Conservation (phyloP, 768 basidiomycete genomes). For the Polyporus arcularius region DNA sequence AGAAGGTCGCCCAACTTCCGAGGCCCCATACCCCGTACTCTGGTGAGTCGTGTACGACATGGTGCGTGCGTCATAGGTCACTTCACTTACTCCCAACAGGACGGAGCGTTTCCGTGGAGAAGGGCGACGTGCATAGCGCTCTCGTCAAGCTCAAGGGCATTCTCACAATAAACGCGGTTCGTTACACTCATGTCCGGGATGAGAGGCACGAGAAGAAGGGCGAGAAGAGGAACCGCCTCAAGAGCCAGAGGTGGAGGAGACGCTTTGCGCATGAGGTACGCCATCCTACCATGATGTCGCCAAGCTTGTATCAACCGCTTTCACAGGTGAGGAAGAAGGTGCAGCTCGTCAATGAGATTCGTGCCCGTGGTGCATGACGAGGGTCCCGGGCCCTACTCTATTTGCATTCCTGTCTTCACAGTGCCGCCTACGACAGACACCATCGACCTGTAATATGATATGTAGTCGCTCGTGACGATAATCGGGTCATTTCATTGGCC, state of each 20-base stretch:
- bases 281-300: conserved; percentile 16
- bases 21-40: conserved; percentile 55
- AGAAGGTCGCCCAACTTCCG: conserved; percentile 23
- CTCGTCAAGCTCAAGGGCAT: conserved; percentile 52
- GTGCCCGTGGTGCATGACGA: conserved; percentile 66
- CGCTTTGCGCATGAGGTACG: conserved; percentile 79
- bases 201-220: conserved; percentile 84
- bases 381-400: not conserved
- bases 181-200: conserved; percentile 22
- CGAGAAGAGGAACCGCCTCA: conserved; percentile 70
- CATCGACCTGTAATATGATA: conserved; percentile 12
- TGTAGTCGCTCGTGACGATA: conserved; percentile 16
- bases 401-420: conserved; percentile 8
- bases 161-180: conserved; percentile 56
- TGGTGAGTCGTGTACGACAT: conserved; percentile 38
- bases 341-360: conserved; percentile 76
- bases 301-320: conserved; percentile 16
- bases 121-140: conserved; percentile 47
- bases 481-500: conserved; percentile 7
- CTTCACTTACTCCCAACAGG: conserved; percentile 41
- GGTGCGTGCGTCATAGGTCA: not conserved
- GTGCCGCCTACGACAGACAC: conserved; percentile 7
- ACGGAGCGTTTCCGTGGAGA: conserved; percentile 53
- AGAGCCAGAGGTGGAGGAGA: conserved; percentile 77
- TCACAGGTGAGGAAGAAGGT: conserved; percentile 83